Percentiles rank a stretch among this genome's conserved stretches.
phyloP scores from a whole-genome alignment of 352 stramenopile species.

The Phytopythium sindhum region DNA sequence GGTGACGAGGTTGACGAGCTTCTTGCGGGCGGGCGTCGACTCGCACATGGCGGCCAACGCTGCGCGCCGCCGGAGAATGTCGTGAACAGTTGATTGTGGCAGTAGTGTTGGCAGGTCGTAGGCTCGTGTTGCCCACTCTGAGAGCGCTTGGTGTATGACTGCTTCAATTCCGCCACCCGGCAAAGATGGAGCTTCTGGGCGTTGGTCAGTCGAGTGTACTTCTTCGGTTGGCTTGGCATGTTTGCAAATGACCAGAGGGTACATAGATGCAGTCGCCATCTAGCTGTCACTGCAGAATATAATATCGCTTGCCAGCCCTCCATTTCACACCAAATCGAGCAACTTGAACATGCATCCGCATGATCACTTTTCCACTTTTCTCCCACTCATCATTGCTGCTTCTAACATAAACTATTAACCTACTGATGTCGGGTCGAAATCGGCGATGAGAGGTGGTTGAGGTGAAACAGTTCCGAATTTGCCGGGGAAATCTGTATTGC shows the following conservation, averaged over 20 bases:
- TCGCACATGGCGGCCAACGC: background rate
- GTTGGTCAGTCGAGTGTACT: background rate
- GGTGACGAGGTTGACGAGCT: background rate
- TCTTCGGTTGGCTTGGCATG: background rate
- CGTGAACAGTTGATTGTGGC: background rate
- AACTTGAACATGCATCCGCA: background rate
- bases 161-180: background rate
- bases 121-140: background rate
- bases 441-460: background rate
- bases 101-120: background rate
- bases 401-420: background rate
- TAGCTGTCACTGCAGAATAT: background rate
- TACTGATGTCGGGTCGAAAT: background rate
- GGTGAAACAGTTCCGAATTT: background rate
- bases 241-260: background rate
- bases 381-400: background rate
- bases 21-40: background rate
- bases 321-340: background rate
- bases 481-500: no score
- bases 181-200: constrained; percentile 4
- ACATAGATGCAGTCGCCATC: no score
- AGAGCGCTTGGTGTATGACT: background rate
- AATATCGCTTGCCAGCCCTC: background rate
- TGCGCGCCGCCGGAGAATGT: background rate
- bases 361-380: background rate